These are phyloP conservation scores for Nelumbo lutea DNA, from an alignment of 164 flowering plant species.

Conservation along the genomic window DNA sequence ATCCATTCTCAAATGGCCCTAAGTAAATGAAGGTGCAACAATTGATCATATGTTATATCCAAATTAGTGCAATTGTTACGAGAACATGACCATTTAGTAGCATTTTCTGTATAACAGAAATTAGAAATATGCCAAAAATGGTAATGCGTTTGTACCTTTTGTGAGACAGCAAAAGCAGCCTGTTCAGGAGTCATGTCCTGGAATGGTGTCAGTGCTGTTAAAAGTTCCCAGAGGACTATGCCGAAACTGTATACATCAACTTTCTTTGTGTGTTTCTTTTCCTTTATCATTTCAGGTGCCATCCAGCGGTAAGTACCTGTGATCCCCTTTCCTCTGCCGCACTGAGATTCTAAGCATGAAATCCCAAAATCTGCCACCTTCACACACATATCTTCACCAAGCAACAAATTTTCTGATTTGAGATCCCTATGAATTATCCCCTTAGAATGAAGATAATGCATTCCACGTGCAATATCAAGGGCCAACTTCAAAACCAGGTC, in stretches of 20 bases:
- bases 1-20: no score
- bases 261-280: conserved; percentile 79
- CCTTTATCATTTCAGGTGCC: conserved; percentile 99
- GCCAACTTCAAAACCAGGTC: conserved; percentile 65
- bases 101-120: neutral
- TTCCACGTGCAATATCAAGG: conserved; percentile 83
- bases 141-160: conserved; percentile 51
- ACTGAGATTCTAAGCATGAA: conserved; percentile 85
- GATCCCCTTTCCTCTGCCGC: conserved; percentile 78
- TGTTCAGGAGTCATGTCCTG: conserved; percentile 97
- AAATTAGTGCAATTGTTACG: no score
- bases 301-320: conserved; percentile 98
- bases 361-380: conserved; percentile 98
- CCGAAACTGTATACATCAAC: conserved; percentile 97
- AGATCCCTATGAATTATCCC: conserved; percentile 92
- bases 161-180: conserved; percentile 96
- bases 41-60: no score
- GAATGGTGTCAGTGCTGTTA: conserved; percentile 85
- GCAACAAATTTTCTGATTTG: conserved; percentile 85
- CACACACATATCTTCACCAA: conserved; percentile 77
- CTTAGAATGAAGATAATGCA: conserved; percentile 86
- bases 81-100: neutral
- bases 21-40: no score
- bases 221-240: conserved; percentile 91
- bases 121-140: neutral